phyloP scores from a whole-genome alignment of 345 rosid genomes.

The Eucalyptus pumila region DNA sequence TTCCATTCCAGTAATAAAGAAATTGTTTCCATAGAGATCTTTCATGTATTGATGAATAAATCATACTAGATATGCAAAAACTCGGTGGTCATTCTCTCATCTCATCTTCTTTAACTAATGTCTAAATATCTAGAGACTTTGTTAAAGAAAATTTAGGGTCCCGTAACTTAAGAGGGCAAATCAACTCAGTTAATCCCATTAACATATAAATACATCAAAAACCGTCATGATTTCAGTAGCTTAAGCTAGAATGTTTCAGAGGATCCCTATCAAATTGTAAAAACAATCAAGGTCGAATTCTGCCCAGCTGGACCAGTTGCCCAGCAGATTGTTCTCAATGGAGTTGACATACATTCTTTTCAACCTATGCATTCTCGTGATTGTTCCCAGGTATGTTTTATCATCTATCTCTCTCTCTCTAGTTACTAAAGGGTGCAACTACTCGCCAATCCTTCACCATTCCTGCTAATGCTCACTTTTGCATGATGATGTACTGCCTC shows the following conservation, averaged over 20 bases:
- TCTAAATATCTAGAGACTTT: accelerated
- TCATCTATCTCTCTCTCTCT: not conserved
- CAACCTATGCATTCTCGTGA: conserved; percentile 77
- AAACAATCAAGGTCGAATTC: too few relatives aligned
- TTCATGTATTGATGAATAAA: too few relatives aligned
- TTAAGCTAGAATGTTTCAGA: too few relatives aligned
- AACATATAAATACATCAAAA: not conserved
- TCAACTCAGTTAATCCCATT: not conserved
- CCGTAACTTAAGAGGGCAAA: not conserved
- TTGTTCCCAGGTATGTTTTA: conserved; percentile 63
- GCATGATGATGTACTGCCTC: not conserved
- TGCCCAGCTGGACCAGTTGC: too few relatives aligned
- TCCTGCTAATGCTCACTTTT: not conserved
- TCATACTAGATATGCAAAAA: not conserved
- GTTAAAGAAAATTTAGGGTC: not conserved
- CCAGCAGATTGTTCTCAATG: conserved; percentile 48
- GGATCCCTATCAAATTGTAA: too few relatives aligned
- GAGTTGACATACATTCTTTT: conserved; percentile 54
- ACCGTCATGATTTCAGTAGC: not conserved
- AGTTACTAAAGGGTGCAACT: not conserved
- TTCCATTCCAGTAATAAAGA: accelerated
- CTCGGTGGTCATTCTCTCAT: accelerated
- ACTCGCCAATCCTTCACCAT: not conserved
- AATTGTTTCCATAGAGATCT: too few relatives aligned
- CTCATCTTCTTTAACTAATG: too few relatives aligned